Conservation (phyloP, 768 basidiomycete species). For the Lyophyllum shimeji region DNA sequence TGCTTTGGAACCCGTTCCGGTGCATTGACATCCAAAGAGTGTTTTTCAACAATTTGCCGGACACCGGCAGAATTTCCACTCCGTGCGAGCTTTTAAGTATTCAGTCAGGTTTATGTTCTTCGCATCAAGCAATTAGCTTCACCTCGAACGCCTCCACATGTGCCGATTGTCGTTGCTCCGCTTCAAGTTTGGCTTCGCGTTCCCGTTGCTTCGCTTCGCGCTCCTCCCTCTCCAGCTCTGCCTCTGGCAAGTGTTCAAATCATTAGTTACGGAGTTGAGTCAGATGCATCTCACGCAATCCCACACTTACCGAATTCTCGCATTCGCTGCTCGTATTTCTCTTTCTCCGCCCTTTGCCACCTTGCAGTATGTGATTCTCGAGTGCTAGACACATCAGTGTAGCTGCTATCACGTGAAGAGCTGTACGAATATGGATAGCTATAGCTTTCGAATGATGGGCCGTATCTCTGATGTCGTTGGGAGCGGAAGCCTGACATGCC, state of each 20-base stretch:
- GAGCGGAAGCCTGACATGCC: slow-evolving; percentile 27
- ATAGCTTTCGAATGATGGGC: neutral
- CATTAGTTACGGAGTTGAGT: neutral
- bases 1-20: slow-evolving; percentile 25
- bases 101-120: neutral
- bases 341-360: slow-evolving; percentile 22
- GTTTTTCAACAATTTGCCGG: slow-evolving; percentile 24
- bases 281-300: slow-evolving; percentile 14
- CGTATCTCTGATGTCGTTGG: slow-evolving; percentile 13
- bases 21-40: slow-evolving; percentile 31
- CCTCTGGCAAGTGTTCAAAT: slow-evolving; percentile 20
- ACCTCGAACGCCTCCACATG: slow-evolving; percentile 30
- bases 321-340: slow-evolving; percentile 30
- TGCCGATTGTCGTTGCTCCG: slow-evolving; percentile 22
- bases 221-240: slow-evolving; percentile 32
- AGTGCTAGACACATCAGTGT: slow-evolving; percentile 16
- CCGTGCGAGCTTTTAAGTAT: slow-evolving; percentile 21
- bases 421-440: slow-evolving; percentile 1
- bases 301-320: slow-evolving; percentile 36
- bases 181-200: slow-evolving; percentile 23
- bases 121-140: neutral
- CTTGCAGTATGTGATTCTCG: slow-evolving; percentile 19
- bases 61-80: slow-evolving; percentile 26
- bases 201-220: slow-evolving; percentile 24
- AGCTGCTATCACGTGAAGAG: slow-evolving; percentile 18